Evolutionary conservation across 2,329 filamentous ascomycete species (phyloP), one percentile per base, ranked within the genome.

Genomic region (Aspergillus pseudoglaucus): DNA sequence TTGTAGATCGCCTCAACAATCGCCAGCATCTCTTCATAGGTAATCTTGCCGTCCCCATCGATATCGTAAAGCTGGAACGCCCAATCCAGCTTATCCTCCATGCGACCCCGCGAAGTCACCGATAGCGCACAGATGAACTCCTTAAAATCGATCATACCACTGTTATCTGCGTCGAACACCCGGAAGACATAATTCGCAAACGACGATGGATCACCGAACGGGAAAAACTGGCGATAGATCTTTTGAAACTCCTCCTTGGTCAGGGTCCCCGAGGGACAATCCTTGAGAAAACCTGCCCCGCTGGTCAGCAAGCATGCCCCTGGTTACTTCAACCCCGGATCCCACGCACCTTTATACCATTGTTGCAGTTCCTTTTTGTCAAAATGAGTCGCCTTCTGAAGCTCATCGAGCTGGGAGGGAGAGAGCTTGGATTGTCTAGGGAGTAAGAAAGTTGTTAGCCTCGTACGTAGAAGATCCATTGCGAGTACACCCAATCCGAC

Each of bases 1-100:
- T 97, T 98, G 80, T 98, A 98, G 66, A 98, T 98, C 47, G 93
- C 93, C 75, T 97, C 91, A 48, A 98, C 93, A 67, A 98, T 98
- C 60, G 90, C 86, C 57, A 98, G 78, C 93, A 98, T 98, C 77
- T 98, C 93, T 47, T 97, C 89, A 70, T 97, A 98, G 69, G 87
- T 95, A 65, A 98, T 98, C 78, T 96, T 95, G 65, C 93, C 93
- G 68, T 98, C 93, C 48, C 93, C 91, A 65, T 98, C 93, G 64
- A 98, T 97, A 73, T 98, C 93, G 72, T 98, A 98, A 59, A 98
- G 79, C 75, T 98, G 91, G 75, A 98, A 98, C 14, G 93, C 93
- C 93, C 93, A 98, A 70, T 97, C 91, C 49, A 98, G 80, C 74
- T 98, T 98, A 74, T 98, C 93, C 74, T 98, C 93, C 89, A 97